Percentiles rank a stretch among this genome's conserved stretches.
Evolutionary conservation across 2,329 filamentous ascomycete species (phyloP).

Genomic region (Xylariaceae sp.): DNA sequence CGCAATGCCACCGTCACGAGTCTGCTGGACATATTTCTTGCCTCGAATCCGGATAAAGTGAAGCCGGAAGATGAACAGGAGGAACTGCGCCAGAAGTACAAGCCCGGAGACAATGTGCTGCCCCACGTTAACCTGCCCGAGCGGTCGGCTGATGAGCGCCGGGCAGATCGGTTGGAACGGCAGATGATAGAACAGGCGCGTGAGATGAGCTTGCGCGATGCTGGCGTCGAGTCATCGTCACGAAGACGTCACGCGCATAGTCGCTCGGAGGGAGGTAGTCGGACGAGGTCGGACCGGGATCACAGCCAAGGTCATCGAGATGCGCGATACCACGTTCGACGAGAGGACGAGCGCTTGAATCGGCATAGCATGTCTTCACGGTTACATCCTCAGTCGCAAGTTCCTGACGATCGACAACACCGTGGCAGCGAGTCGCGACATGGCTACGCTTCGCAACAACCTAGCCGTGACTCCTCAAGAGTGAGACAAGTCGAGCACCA

Average conservation of each 20-base stretch:
- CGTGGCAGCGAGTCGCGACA: constrained; percentile 43
- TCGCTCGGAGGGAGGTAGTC: constrained; percentile 26
- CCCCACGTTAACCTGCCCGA: constrained; percentile 52
- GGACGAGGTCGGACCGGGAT: constrained; percentile 33
- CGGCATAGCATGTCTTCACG: constrained; percentile 35
- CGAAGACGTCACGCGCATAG: constrained; percentile 29
- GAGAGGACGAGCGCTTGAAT: constrained; percentile 30
- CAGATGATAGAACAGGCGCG: constrained; percentile 66
- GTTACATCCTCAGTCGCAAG: constrained; percentile 34
- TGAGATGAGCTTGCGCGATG: constrained; percentile 67
- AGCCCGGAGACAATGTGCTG: constrained; percentile 73
- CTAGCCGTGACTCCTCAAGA: constrained; percentile 35
- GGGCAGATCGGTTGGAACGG: constrained; percentile 60
- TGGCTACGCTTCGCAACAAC: constrained; percentile 38
- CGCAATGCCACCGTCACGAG: constrained; percentile 89
- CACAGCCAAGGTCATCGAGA: constrained; percentile 27
- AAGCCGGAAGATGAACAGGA: constrained; percentile 67
- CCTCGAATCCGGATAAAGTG: constrained; percentile 69
- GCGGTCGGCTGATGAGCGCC: constrained; percentile 48
- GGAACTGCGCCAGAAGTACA: constrained; percentile 71
- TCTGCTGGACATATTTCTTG: constrained; percentile 80
- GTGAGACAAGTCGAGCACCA: constrained; percentile 75
- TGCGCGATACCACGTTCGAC: constrained; percentile 24
- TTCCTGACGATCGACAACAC: constrained; percentile 35
- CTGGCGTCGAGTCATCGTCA: constrained; percentile 43